Evolutionary conservation across 1,284 basidiomycete genomes (phyloP).

Genomic region (Apiotrichum domesticum): DNA sequence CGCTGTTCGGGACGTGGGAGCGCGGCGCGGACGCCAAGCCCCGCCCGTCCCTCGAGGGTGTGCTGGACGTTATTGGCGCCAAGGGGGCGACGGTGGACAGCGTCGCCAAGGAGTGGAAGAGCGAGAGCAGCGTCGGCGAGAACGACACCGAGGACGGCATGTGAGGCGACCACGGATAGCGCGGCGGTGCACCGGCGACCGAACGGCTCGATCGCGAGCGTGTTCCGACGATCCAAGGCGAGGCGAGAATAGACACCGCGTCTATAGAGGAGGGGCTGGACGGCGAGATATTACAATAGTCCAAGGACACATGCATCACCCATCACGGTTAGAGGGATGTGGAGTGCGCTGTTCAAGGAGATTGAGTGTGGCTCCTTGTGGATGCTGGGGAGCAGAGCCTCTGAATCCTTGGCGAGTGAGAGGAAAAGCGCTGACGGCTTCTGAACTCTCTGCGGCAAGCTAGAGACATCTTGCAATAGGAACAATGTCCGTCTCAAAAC

Average conservation of each 20-base stretch:
- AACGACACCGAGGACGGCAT: conserved; percentile 15
- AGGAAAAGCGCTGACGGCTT: no score
- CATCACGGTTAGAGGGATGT: neutral
- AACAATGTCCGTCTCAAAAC: no score
- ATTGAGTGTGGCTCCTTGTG: no score
- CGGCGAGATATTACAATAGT: neutral
- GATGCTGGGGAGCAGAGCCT: no score
- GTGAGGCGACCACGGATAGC: neutral
- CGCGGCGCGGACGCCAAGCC: conserved; percentile 20
- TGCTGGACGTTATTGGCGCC: conserved; percentile 32
- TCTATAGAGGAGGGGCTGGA: neutral
- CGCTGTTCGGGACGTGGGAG: conserved; percentile 40
- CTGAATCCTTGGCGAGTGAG: no score
- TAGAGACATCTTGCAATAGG: no score
- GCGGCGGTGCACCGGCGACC: no score
- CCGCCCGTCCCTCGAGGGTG: conserved; percentile 33
- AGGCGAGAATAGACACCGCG: neutral
- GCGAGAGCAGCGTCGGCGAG: conserved; percentile 16
- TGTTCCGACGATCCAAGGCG: no score
- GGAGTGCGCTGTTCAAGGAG: no score
- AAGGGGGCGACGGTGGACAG: conserved; percentile 23
- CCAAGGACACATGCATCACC: conserved; percentile 2
- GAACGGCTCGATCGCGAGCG: no score
- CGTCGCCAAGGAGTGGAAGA: conserved; percentile 26
- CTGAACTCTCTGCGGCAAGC: no score